These are phyloP conservation scores for Nicotiana tomentosiformis DNA, from an alignment of 257 asterid genomes.

Conservation along the genomic window DNA sequence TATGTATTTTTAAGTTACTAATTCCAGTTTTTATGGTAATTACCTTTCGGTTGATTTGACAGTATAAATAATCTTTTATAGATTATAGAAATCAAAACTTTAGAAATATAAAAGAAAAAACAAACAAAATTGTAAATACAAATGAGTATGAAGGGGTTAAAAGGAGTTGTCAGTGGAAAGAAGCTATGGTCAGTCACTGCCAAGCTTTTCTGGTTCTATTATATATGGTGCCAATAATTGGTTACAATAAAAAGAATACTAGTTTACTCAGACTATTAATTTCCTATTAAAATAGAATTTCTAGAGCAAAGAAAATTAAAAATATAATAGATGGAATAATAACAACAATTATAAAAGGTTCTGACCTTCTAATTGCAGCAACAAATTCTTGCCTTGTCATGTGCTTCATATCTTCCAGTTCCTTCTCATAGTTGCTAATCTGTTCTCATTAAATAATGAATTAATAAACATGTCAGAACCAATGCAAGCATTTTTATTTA, in stretches of 20 bases:
- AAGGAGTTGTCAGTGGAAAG: conserved; percentile 1
- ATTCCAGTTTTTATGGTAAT: not conserved
- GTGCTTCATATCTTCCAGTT: conserved; percentile 83
- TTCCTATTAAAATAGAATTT: not conserved
- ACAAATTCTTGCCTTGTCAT: conserved; percentile 98
- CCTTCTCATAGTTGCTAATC: conserved; percentile 90
- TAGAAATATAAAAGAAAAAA: not conserved
- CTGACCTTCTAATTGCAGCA: conserved; percentile 81
- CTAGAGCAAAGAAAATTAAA: not conserved
- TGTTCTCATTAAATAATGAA: conserved; percentile 10
- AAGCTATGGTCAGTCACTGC: conserved; percentile 17
- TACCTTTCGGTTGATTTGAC: not conserved
- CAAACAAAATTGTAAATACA: not conserved
- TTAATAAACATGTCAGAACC: not conserved
- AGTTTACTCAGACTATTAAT: not conserved
- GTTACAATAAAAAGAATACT: not conserved
- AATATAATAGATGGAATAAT: not conserved
- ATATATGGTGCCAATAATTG: not conserved
- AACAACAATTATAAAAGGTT: not conserved
- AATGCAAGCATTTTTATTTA: not conserved
- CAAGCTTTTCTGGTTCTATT: conserved; percentile 22
- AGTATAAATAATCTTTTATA: not conserved
- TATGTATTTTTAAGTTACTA: not conserved
- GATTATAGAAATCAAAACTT: not conserved
- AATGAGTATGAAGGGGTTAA: not conserved